A percentile compares a stretch with the other conserved stretches of the same genome.
phyloP scores from a whole-genome alignment of 2,329 filamentous ascomycete species.

The Curvularia eragrostidis region DNA sequence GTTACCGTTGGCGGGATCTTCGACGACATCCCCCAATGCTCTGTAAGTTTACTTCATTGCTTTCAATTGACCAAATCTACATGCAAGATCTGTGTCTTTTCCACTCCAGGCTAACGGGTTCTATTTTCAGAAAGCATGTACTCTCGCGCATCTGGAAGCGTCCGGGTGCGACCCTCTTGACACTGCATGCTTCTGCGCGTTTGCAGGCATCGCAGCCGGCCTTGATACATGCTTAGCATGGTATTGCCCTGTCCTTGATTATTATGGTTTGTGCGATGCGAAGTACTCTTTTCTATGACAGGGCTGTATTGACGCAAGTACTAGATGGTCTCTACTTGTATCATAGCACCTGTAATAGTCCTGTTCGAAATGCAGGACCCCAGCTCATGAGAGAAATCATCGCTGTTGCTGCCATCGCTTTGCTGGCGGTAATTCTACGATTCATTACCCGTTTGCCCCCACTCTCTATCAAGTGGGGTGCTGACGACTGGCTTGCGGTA shows the following conservation, averaged over 20 bases:
- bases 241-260: constrained; percentile 1
- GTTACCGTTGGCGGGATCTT: background rate
- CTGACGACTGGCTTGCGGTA: background rate
- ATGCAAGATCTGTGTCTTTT: background rate
- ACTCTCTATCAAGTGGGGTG: background rate
- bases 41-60: background rate
- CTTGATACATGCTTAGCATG: background rate
- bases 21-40: background rate
- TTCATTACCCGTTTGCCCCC: constrained; percentile 1
- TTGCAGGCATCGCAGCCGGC: background rate
- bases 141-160: background rate
- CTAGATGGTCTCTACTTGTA: background rate
- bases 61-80: background rate
- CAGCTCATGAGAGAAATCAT: background rate
- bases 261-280: background rate
- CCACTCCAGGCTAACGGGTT: background rate
- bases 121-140: background rate
- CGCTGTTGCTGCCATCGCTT: background rate
- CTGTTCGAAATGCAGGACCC: background rate
- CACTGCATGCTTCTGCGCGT: background rate
- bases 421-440: background rate
- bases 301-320: background rate
- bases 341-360: background rate
- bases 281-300: background rate
- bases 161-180: background rate